Conservation (phyloP, 129 eudicot species). For the Ambrosia artemisiifolia region DNA sequence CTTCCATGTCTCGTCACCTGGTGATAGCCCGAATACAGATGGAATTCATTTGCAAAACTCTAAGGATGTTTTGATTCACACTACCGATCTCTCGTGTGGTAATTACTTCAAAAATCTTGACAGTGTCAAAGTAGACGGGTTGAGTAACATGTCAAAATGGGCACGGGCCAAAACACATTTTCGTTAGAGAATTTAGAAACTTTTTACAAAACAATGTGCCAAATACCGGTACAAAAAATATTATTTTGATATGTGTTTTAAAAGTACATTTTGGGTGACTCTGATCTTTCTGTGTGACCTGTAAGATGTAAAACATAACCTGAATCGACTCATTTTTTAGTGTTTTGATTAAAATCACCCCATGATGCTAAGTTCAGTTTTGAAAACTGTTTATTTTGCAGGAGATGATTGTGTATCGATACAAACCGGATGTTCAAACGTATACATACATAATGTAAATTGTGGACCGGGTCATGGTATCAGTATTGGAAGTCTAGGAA, state of each 20-base stretch:
- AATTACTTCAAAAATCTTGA: slow-evolving; percentile 15
- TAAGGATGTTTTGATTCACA: slow-evolving; percentile 74
- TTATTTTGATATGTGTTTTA: too few relatives aligned
- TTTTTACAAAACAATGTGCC: too few relatives aligned
- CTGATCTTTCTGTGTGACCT: neutral
- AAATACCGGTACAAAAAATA: neutral
- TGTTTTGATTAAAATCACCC: neutral
- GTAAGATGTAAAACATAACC: neutral
- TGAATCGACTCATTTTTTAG: neutral
- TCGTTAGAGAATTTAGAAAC: too few relatives aligned
- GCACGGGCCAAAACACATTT: neutral
- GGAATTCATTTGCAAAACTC: slow-evolving; percentile 97
- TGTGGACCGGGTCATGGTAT: slow-evolving; percentile 99
- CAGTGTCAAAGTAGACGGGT: neutral
- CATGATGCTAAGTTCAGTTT: neutral
- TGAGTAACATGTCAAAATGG: neutral
- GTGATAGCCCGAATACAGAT: slow-evolving; percentile 91
- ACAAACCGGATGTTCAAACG: slow-evolving; percentile 87
- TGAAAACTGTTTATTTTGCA: slow-evolving; percentile 27
- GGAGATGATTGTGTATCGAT: slow-evolving; percentile 95
- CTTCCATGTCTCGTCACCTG: slow-evolving; percentile 66
- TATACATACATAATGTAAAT: slow-evolving; percentile 69
- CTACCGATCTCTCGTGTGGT: slow-evolving; percentile 76
- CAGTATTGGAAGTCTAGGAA: slow-evolving; percentile 90
- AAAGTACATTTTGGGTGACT: neutral